Base-by-base conservation (phyloP, 768 basidiomycete genomes). In the Cystofilobasidium capitatum region DNA sequence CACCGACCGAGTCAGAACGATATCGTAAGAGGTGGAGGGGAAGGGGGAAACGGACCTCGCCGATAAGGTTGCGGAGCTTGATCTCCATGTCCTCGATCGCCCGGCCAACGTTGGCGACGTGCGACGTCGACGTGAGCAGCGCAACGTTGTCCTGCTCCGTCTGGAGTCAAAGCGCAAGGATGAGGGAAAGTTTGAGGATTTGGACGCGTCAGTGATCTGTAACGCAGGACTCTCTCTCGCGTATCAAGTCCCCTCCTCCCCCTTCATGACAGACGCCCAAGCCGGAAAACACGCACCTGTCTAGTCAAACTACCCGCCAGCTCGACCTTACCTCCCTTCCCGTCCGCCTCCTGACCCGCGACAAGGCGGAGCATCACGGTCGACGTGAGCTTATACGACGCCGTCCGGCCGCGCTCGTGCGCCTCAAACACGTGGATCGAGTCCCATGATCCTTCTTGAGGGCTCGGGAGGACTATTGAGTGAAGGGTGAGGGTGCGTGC, bases 51-150 rank as follows among this genome's bases (percentile, higher is more conserved):
- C 24, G 17, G 13, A 75, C 72, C 63, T 76, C 74, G 6, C 24
- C 49, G 58, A 99, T 81, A 65, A 91, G 80, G 77, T 96, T 96
- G 44, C 96, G 84, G 91, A 98, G 92, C 80, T 98, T 98, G 76
- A 93, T 91, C 79, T 99, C 96, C 90, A 94, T 93, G 71, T 98
- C 96, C 77, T 99, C 96, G 70, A 99, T 86, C 86, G 97, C 88
- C 71, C 83, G 83, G 6, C 96, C 96, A n/a, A 87, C 86, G 77
- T 98, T 98, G 49, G 85, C 83, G 67, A 99, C 88, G 78, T 99
- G 96, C 47, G 89, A 87, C 26, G 86, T 83, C 47, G 82, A 76
- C 71, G 89, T 88, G 40, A 88, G 86, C 61, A 96, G 74, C 31
- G 90, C 84, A 78, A 83, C 87, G 75, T 36, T 37, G 45, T 94